These are phyloP conservation scores for Thelonectria rubi DNA, from an alignment of 2,329 filamentous ascomycete species.

Conservation along the genomic window DNA sequence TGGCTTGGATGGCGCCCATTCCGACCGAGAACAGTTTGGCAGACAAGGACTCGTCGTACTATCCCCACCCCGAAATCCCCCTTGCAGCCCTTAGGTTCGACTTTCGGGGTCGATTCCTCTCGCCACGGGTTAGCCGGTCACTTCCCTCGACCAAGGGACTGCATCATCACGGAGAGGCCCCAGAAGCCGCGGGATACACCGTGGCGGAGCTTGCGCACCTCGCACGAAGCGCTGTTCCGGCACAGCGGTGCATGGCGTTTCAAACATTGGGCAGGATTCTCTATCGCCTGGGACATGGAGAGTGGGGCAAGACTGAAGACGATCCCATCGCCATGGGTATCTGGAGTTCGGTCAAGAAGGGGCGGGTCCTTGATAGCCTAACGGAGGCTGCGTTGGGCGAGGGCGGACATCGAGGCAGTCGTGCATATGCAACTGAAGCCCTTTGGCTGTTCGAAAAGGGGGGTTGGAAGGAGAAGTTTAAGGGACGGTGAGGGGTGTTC, in stretches of 20 bases:
- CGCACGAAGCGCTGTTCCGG: constrained; percentile 81
- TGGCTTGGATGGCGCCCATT: constrained; percentile 88
- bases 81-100: constrained; percentile 86
- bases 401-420: constrained; percentile 78
- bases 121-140: constrained; percentile 76
- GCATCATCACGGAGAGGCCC: constrained; percentile 92
- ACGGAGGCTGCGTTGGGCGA: constrained; percentile 77
- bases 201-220: constrained; percentile 85
- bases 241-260: constrained; percentile 90
- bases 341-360: constrained; percentile 83
- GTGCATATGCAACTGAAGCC: constrained; percentile 87
- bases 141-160: constrained; percentile 83
- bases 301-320: constrained; percentile 68
- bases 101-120: constrained; percentile 81
- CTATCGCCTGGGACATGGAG: constrained; percentile 80
- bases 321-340: constrained; percentile 76
- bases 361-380: constrained; percentile 79
- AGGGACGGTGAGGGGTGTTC: constrained; percentile 57
- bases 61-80: constrained; percentile 78
- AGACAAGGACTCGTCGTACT: constrained; percentile 80
- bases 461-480: constrained; percentile 71
- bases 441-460: constrained; percentile 84
- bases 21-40: constrained; percentile 71
- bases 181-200: constrained; percentile 94
- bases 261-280: constrained; percentile 88